These are phyloP conservation scores for Ampelomyces quisqualis DNA, from an alignment of 2,329 filamentous ascomycete species.

Conservation along the genomic window DNA sequence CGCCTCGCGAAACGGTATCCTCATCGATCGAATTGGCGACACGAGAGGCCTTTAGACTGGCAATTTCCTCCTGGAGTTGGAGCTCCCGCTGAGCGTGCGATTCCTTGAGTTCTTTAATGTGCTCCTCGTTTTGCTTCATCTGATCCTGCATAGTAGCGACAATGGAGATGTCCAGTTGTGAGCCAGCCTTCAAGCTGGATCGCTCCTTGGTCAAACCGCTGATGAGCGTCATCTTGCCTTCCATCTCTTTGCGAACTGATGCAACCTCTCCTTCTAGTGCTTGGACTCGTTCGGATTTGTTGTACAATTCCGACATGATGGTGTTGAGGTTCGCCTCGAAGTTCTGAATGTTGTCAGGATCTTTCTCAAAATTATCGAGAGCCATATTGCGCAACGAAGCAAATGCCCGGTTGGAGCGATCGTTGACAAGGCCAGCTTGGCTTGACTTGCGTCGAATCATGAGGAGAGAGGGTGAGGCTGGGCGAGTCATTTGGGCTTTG, in stretches of 20 bases:
- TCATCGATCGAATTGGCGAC: constrained; percentile 13
- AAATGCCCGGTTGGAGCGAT: constrained; percentile 89
- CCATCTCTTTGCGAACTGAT: constrained; percentile 90
- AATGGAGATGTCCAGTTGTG: constrained; percentile 87
- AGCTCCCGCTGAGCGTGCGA: constrained; percentile 72
- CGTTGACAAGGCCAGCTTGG: constrained; percentile 81
- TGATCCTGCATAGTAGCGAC: constrained; percentile 85
- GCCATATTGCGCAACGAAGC: constrained; percentile 87
- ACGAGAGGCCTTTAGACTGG: constrained; percentile 61
- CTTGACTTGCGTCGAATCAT: constrained; percentile 92
- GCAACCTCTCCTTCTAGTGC: constrained; percentile 83
- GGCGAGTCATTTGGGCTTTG: constrained; percentile 66
- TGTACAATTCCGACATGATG: constrained; percentile 88
- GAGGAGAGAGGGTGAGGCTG: constrained; percentile 66
- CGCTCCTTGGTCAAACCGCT: constrained; percentile 89
- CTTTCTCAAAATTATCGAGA: constrained; percentile 76
- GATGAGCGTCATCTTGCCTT: constrained; percentile 94
- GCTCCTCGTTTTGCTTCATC: constrained; percentile 78
- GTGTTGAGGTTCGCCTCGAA: constrained; percentile 91
- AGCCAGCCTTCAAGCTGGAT: constrained; percentile 77
- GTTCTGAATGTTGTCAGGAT: constrained; percentile 83
- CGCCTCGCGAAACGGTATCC: constrained; percentile 21
- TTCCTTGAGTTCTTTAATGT: constrained; percentile 72
- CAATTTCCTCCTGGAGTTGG: constrained; percentile 71
- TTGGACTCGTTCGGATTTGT: constrained; percentile 83